These are phyloP conservation scores for Sugiyamaella pinicola DNA, from an alignment of 1,139 yeast species.

Conservation along the genomic window DNA sequence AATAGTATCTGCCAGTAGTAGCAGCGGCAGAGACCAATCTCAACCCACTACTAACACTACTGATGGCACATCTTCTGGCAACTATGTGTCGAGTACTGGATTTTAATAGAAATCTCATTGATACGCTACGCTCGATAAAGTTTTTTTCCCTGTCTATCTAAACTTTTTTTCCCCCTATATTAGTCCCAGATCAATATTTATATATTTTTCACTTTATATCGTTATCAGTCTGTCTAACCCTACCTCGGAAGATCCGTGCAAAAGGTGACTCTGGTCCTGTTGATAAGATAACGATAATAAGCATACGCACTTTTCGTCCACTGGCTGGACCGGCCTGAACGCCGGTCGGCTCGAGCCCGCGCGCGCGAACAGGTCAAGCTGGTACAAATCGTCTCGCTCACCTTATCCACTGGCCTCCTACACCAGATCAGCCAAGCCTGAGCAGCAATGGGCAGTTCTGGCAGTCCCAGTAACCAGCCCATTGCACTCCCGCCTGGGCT, in stretches of 20 bases:
- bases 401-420: too few species aligned
- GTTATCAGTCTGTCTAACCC: not conserved
- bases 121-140: not conserved
- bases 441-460: too few species aligned
- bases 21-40: not conserved
- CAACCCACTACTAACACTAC: not conserved
- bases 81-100: slow-evolving; percentile 7
- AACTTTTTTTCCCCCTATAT: too few species aligned
- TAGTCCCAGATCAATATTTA: not conserved
- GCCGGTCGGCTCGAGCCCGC: too few species aligned
- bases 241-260: not conserved
- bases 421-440: too few species aligned
- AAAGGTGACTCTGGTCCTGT: not conserved
- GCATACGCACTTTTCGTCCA: not conserved
- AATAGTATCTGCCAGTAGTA: slow-evolving; percentile 4
- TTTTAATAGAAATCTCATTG: slow-evolving; percentile 11
- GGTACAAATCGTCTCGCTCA: too few species aligned
- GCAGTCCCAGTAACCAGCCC: too few species aligned
- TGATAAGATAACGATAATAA: not conserved
- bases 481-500: too few species aligned
- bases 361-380: too few species aligned
- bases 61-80: slow-evolving; percentile 6
- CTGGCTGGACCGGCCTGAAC: too few species aligned
- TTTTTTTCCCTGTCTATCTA: not conserved
- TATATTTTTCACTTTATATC: not conserved